A percentile compares a stretch with the other conserved stretches of the same genome.
phyloP scores from a whole-genome alignment of 2,329 filamentous ascomycete genomes.

The Fusarium piperis region DNA sequence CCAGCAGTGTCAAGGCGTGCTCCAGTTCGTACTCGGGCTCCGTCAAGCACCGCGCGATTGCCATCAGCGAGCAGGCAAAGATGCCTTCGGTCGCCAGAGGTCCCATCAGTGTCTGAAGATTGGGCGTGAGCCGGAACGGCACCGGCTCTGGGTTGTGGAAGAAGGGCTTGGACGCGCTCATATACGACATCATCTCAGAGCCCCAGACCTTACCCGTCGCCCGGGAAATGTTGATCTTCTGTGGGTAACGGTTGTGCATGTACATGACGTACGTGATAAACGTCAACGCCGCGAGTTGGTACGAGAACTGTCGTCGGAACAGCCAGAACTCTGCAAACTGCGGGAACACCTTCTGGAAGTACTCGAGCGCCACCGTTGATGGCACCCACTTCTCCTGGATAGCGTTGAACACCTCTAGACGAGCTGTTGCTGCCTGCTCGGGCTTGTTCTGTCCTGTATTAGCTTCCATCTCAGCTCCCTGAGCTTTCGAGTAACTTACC shows the following conservation, averaged over 20 bases:
- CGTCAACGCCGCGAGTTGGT: slow-evolving; percentile 92
- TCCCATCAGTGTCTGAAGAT: slow-evolving; percentile 95
- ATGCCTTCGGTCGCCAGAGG: slow-evolving; percentile 96
- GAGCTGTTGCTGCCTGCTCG: slow-evolving; percentile 77
- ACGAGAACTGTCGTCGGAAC: slow-evolving; percentile 96
- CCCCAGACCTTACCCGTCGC: slow-evolving; percentile 95
- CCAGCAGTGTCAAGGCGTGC: slow-evolving; percentile 92
- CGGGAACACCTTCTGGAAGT: slow-evolving; percentile 88
- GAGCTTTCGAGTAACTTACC: slow-evolving; percentile 53
- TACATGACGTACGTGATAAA: slow-evolving; percentile 99
- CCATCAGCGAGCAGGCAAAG: slow-evolving; percentile 95
- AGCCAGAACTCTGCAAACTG: slow-evolving; percentile 97
- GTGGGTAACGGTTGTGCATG: slow-evolving; percentile 95
- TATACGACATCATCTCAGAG: slow-evolving; percentile 89
- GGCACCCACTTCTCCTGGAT: slow-evolving; percentile 96
- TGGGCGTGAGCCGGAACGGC: slow-evolving; percentile 96
- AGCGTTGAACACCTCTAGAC: slow-evolving; percentile 90
- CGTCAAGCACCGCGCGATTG: slow-evolving; percentile 91
- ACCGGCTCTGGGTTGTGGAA: slow-evolving; percentile 97
- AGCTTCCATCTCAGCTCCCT: slow-evolving; percentile 1
- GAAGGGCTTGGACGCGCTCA: slow-evolving; percentile 84
- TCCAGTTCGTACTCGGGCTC: slow-evolving; percentile 92
- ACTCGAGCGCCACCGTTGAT: slow-evolving; percentile 82
- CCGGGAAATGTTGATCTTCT: slow-evolving; percentile 92
- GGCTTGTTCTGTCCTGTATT: slow-evolving; percentile 64